A percentile compares a stretch with the other conserved stretches of the same genome.
These are phyloP conservation scores for Fraxinus excelsior DNA, from an alignment of 257 asterid genomes.

Conservation along the genomic window DNA sequence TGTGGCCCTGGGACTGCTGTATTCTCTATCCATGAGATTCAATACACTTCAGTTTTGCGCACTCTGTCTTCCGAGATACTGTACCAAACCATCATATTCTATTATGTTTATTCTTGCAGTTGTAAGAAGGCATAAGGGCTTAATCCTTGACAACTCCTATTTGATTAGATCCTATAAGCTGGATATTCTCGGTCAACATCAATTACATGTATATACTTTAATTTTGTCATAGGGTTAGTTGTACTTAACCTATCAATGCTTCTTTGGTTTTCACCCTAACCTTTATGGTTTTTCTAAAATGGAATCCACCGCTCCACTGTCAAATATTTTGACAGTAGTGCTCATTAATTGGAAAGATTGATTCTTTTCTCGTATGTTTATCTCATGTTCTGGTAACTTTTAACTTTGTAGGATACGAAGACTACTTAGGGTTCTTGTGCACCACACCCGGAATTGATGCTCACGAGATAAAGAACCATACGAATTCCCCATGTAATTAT, in stretches of 20 bases:
- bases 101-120: no score
- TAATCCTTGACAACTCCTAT: background rate
- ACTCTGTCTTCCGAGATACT: no score
- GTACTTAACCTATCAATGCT: no score
- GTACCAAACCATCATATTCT: background rate
- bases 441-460: constrained; percentile 78
- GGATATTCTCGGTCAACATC: background rate
- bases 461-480: constrained; percentile 66
- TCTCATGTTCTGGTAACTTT: constrained; percentile 16
- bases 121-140: no score
- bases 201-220: no score
- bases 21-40: background rate
- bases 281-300: background rate
- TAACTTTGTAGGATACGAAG: constrained; percentile 63
- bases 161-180: background rate
- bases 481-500: constrained; percentile 83
- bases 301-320: background rate
- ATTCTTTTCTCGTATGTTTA: background rate
- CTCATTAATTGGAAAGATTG: background rate
- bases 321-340: background rate
- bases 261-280: no score
- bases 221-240: no score
- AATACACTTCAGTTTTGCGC: background rate
- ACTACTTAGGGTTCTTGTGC: constrained; percentile 95
- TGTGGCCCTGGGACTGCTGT: background rate